phyloP scores from a whole-genome alignment of 495 filamentous ascomycete genomes.

The Cryomyces antarcticus region DNA sequence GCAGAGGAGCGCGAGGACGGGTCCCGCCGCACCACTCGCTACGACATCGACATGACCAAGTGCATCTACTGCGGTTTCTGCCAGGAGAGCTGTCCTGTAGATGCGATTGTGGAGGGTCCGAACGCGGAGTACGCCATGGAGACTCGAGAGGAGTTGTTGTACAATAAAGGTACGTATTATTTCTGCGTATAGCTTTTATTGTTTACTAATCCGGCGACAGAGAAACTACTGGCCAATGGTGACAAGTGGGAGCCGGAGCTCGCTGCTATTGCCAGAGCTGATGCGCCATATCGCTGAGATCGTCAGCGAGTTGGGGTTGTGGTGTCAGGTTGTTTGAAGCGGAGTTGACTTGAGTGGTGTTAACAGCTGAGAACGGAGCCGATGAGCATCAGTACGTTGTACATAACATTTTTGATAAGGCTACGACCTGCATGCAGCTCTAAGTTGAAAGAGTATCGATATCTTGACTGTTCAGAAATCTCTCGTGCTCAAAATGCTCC shows the following conservation, averaged over 20 bases:
- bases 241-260: constrained; percentile 98
- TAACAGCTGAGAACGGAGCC: too few relatives aligned
- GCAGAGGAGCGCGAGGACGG: constrained; percentile 95
- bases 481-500: too few relatives aligned
- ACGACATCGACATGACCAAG: constrained; percentile 99
- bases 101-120: constrained; percentile 87
- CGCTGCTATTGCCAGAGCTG: constrained; percentile 69
- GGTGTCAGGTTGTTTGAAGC: too few relatives aligned
- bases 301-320: too few relatives aligned
- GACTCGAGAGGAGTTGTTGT: constrained; percentile 88
- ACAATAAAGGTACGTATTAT: constrained; percentile 48
- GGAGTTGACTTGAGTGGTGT: too few relatives aligned
- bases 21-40: constrained; percentile 80
- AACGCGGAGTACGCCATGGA: constrained; percentile 97
- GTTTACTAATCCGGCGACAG: constrained; percentile 11
- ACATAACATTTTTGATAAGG: too few relatives aligned
- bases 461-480: too few relatives aligned
- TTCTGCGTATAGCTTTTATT: too few relatives aligned
- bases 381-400: too few relatives aligned
- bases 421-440: too few relatives aligned
- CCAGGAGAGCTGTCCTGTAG: constrained; percentile 96
- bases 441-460: too few relatives aligned
- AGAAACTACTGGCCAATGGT: constrained; percentile 73
- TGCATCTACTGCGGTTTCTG: constrained; percentile 99
- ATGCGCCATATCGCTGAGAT: constrained; percentile 24